Base-by-base conservation (phyloP, 148 eudicot species). In the Linanthus parryae region DNA sequence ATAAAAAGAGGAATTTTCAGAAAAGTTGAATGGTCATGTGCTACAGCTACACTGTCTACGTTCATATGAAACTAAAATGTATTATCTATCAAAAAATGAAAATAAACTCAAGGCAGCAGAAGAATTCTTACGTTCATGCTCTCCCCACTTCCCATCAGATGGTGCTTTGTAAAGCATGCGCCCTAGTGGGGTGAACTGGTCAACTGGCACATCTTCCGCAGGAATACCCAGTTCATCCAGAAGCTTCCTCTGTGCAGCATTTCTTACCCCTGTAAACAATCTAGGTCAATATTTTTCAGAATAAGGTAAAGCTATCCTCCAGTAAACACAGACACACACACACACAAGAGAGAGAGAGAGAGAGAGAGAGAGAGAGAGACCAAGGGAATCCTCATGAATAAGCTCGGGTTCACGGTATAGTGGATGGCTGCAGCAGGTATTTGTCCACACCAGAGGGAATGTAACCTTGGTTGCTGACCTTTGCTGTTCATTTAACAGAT, bases 61-160 rank as follows among this genome's bases (percentile, higher is more conserved):
- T n/a, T n/a, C n/a, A n/a, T n/a, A n/a, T n/a, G n/a, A n/a, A n/a
- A n/a, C n/a, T n/a, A n/a, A n/a, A n/a, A n/a, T n/a, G n/a, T n/a
- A n/a, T n/a, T n/a, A n/a, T n/a, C n/a, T n/a, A n/a, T n/a, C n/a
- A n/a, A n/a, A n/a, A n/a, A n/a, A n/a, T n/a, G n/a, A n/a, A n/a
- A n/a, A n/a, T n/a, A n/a, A n/a, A n/a, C n/a, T n/a, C n/a, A n/a
- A n/a, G n/a, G n/a, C n/a, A n/a, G n/a, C n/a, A n/a, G n/a, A n/a
- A n/a, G n/a, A n/a, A n/a, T n/a, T n/a, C n/a, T 69, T 76, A 91
- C 98, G 70, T 79, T 91, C 98, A 61, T 91, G 96, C 69, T 91
- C 98, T 46, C 98, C 98, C 98, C 98, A 91, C 68, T 87, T 91
- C 41, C 98, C 98, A 66, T 91, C 98, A 3, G 98, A 91, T 21